Evolutionary conservation across 805 yeast genomes (phyloP).

Genomic region (Lipomyces spencermartinsiae): DNA sequence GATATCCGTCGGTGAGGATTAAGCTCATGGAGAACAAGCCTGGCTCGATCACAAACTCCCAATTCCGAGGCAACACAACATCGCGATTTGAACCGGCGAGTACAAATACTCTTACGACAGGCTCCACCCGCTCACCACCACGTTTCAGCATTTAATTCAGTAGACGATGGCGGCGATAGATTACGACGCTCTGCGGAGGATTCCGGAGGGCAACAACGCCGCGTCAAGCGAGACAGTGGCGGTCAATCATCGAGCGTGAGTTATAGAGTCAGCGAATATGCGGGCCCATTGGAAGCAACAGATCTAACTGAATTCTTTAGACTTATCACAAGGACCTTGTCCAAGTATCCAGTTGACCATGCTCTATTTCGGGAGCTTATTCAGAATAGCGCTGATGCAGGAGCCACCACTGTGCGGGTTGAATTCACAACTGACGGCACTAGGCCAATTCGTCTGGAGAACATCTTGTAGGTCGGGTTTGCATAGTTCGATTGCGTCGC

Average conservation of each 20-base stretch:
- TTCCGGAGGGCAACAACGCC: conserved; percentile 22
- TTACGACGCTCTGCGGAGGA: conserved; percentile 29
- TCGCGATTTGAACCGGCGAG: not conserved
- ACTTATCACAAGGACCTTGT: conserved; percentile 50
- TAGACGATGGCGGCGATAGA: conserved; percentile 17
- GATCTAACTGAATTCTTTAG: conserved; percentile 27
- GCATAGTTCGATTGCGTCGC: not conserved
- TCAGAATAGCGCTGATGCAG: conserved; percentile 52
- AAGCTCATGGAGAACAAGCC: too few species aligned
- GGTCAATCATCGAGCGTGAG: conserved; percentile 50
- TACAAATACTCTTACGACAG: not conserved
- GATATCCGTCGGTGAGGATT: too few species aligned
- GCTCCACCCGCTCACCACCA: not conserved
- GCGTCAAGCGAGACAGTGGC: conserved; percentile 44
- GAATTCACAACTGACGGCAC: conserved; percentile 40
- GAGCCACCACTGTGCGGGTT: conserved; percentile 46
- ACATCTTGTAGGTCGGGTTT: conserved; percentile 19
- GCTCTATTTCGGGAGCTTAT: conserved; percentile 51
- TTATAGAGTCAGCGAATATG: conserved; percentile 5
- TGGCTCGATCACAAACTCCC: not conserved
- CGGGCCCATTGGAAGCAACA: not conserved
- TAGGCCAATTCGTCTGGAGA: conserved; percentile 30
- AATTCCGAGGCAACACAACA: not conserved
- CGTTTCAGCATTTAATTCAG: not conserved
- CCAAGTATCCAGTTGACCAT: conserved; percentile 53